Evolutionary conservation across 75 land plant species (phyloP).

Genomic region (Ceratopteris richardii): DNA sequence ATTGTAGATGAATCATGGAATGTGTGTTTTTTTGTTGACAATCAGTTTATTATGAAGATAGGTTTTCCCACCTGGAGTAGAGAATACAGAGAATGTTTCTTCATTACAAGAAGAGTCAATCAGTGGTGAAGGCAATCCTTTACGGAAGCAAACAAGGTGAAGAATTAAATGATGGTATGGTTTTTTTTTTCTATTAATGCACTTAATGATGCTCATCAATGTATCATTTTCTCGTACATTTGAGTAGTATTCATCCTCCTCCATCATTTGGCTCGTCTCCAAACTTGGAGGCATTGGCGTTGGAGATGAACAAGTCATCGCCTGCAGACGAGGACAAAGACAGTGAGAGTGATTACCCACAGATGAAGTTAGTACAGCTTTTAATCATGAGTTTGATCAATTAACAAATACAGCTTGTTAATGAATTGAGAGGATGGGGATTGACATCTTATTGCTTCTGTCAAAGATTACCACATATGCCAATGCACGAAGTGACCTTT

Average conservation of each 20-base stretch:
- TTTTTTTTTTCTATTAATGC: too few species aligned
- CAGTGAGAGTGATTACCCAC: slow-evolving; percentile 19
- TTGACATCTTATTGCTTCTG: too few species aligned
- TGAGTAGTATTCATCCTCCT: slow-evolving; percentile 55
- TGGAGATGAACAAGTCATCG: slow-evolving; percentile 48
- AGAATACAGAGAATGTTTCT: background rate
- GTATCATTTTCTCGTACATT: background rate
- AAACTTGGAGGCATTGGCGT: slow-evolving; percentile 78
- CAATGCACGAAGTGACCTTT: slow-evolving; percentile 98
- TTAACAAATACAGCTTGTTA: too few species aligned
- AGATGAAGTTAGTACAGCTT: too few species aligned
- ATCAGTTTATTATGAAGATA: background rate
- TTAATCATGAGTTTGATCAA: too few species aligned
- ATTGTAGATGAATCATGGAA: background rate
- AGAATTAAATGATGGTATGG: background rate
- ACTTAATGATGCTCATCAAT: background rate
- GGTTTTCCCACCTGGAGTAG: slow-evolving; percentile 4
- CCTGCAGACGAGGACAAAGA: slow-evolving; percentile 29
- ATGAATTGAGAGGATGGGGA: too few species aligned
- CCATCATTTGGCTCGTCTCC: slow-evolving; percentile 94
- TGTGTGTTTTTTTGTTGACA: too few species aligned
- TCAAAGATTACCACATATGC: slow-evolving; percentile 28
- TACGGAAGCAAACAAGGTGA: background rate
- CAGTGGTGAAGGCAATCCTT: background rate
- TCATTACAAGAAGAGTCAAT: background rate